phyloP scores from a whole-genome alignment of 768 basidiomycete genomes.

The Pleurotus citrinopileatus region DNA sequence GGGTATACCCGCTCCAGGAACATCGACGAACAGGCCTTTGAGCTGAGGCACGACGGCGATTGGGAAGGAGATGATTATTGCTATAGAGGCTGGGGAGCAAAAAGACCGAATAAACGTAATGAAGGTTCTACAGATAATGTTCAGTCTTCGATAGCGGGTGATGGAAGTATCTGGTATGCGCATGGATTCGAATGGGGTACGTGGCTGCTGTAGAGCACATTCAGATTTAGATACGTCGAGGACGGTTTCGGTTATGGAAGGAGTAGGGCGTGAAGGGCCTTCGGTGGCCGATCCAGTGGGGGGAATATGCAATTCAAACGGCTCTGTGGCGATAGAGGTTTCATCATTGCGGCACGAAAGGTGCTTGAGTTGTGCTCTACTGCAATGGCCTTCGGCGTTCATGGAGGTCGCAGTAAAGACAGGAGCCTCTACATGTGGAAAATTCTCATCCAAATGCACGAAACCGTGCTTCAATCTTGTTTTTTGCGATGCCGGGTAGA shows the following conservation, averaged over 20 bases:
- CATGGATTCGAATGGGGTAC: background rate
- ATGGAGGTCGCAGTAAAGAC: background rate
- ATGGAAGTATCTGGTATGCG: conserved; percentile 2
- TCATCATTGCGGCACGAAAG: conserved; percentile 22
- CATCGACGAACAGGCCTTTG: conserved; percentile 57
- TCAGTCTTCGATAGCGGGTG: conserved; percentile 6
- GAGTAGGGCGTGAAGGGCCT: background rate
- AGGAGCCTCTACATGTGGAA: background rate
- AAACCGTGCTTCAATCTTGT: conserved; percentile 4
- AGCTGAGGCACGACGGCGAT: conserved; percentile 54
- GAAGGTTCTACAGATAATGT: conserved; percentile 2
- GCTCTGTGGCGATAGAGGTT: conserved; percentile 12
- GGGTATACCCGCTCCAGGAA: conserved; percentile 41
- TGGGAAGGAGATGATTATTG: conserved; percentile 52
- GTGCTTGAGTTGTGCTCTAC: no score
- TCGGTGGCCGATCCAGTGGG: background rate
- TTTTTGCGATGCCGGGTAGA: conserved; percentile 14
- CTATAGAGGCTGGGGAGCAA: conserved; percentile 45
- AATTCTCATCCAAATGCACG: background rate
- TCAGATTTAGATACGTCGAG: no score
- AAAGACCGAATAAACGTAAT: conserved; percentile 33
- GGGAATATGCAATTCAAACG: background rate
- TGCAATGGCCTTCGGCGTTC: no score
- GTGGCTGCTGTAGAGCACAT: no score
- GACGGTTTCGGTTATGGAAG: background rate